Base-by-base conservation (phyloP, 768 basidiomycete genomes). In the Boletellus ananiceps region DNA sequence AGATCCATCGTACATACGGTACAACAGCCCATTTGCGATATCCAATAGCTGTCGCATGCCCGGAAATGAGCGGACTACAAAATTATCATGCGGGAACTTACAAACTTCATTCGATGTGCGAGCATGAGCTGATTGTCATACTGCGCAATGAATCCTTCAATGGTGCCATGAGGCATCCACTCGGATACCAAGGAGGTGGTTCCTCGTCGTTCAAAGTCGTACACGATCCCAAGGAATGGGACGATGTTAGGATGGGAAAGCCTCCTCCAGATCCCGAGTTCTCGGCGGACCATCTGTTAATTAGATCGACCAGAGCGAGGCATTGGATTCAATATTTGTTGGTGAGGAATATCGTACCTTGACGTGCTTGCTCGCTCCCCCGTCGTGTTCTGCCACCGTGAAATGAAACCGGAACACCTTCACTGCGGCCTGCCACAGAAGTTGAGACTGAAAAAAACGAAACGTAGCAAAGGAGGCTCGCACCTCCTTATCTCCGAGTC, bases 81-180 rank as follows among this genome's bases (percentile, higher is more conserved):
- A 47, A 50, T 61, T 44, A 29, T 8, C 14, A 31, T n/a, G 27
- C 19, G 15, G 4, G 37, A 16, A 46, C 46, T 31, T 16, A 47
- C 46, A 2, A 47, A 38, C 8, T 40, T 39, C 8, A 47, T 19
- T 34, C 40, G 46, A 14, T 47, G 38, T 15, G 32, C 15, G 16
- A 45, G 19, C 18, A 21, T 9, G 44, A 49, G 50, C 18, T 32
- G 43, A 15, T 25, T 14, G 16, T 48, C 39, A 18, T 49, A 18
- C 18, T 34, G 43, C 13, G 32, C 45, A 7, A 63, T 44, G 44
- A 63, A 63, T 13, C 49, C 35, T 3, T 40, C 56, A n/a, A 66
- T 46, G 1, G 52, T 57, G n/a, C 64, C 65, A 40, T 62, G 60
- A 0, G 60, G 57, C 46, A 61, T 50, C 65, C 65, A 66, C 5